phyloP scores from a whole-genome alignment of 371 early-diverging fungal species.

The Mucor circinelloides region DNA sequence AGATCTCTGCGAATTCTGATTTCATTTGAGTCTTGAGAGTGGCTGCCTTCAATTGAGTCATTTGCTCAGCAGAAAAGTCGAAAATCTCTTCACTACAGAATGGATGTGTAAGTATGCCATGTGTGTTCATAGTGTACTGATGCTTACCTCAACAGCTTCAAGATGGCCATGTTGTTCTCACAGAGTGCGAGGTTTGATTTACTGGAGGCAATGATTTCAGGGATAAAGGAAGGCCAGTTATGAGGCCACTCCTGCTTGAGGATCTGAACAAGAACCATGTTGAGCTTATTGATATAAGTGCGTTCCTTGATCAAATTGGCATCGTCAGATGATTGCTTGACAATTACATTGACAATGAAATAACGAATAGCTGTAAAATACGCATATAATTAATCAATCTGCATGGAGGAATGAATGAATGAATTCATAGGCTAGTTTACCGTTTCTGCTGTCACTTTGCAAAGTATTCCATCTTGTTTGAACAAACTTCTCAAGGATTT shows the following conservation, averaged over 20 bases:
- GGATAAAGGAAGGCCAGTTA: slow-evolving; percentile 99
- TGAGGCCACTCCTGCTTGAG: slow-evolving; percentile 99
- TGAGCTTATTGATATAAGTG: slow-evolving; percentile 86
- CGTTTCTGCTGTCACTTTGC: slow-evolving; percentile 86
- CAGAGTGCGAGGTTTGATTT: slow-evolving; percentile 91
- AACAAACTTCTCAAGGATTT: slow-evolving; percentile 95
- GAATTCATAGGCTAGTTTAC: slow-evolving; percentile 49
- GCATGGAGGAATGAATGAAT: not conserved
- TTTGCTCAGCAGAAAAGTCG: slow-evolving; percentile 96
- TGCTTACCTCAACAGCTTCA: slow-evolving; percentile 89
- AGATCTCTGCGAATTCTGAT: slow-evolving; percentile 95
- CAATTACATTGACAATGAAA: slow-evolving; percentile 88
- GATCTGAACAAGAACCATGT: slow-evolving; percentile 96
- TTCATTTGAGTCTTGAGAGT: slow-evolving; percentile 94
- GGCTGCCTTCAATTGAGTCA: slow-evolving; percentile 94
- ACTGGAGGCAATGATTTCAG: slow-evolving; percentile 96
- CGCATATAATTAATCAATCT: not conserved
- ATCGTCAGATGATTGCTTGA: slow-evolving; percentile 90
- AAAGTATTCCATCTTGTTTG: slow-evolving; percentile 98
- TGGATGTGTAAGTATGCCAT: not conserved
- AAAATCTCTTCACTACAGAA: slow-evolving; percentile 95
- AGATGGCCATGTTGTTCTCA: slow-evolving; percentile 98
- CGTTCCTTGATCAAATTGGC: slow-evolving; percentile 67
- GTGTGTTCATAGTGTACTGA: not conserved
- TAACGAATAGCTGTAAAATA: slow-evolving; percentile 82